Conservation (phyloP, 1,284 basidiomycete genomes). For the Cystobasidium slooffiae region DNA sequence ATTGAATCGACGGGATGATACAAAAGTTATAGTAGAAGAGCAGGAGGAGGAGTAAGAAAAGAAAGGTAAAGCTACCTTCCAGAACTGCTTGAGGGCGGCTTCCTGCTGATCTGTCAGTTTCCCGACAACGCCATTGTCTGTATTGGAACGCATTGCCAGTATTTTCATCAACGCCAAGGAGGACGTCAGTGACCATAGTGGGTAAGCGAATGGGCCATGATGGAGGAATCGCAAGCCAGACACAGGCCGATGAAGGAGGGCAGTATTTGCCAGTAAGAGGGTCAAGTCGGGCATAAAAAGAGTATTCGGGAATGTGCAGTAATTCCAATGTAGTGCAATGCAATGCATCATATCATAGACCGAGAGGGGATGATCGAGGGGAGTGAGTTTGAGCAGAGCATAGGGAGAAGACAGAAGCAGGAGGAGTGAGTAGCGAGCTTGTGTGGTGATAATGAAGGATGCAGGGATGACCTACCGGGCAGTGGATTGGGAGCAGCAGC, state of each 20-base stretch:
- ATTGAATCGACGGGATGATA: not conserved
- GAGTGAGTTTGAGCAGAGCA: slow-evolving; percentile 1
- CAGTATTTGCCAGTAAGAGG: too few relatives aligned
- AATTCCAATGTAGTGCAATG: too few relatives aligned
- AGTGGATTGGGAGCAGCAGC: slow-evolving; percentile 21
- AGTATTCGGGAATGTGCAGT: too few relatives aligned
- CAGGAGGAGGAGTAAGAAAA: not conserved
- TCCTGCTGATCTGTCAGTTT: slow-evolving; percentile 55
- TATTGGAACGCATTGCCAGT: not conserved
- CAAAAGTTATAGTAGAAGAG: too few relatives aligned
- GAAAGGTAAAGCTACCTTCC: slow-evolving; percentile 49
- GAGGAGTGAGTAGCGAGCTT: not conserved
- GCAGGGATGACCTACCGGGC: not conserved
- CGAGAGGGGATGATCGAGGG: not conserved
- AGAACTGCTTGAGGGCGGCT: slow-evolving; percentile 54
- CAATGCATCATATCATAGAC: too few relatives aligned
- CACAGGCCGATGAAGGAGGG: too few relatives aligned
- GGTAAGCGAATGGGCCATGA: too few relatives aligned
- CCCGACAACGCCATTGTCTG: slow-evolving; percentile 52
- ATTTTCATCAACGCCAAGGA: not conserved
- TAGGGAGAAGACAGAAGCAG: not conserved
- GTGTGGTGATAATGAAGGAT: not conserved
- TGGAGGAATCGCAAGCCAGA: too few relatives aligned
- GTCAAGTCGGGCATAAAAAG: too few relatives aligned
- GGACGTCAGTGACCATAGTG: too few relatives aligned